Percentiles rank a stretch among this genome's conserved stretches.
Evolutionary conservation across 371 early-diverging fungal genomes (phyloP).

Genomic region (Smittium culicis): DNA sequence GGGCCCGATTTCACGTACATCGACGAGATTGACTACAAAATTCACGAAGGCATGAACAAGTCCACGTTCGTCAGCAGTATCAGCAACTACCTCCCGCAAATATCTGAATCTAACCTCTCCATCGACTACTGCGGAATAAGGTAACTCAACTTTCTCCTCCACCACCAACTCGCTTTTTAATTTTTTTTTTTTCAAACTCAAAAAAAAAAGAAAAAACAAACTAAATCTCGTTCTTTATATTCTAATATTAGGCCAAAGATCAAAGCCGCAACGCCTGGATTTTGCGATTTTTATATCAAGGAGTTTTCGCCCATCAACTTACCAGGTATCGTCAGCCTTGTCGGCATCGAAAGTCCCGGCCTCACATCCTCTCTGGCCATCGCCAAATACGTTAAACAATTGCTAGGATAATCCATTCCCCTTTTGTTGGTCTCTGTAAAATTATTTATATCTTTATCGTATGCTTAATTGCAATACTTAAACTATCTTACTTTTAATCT

Average conservation of each 20-base stretch:
- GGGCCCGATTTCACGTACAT: slow-evolving; percentile 67
- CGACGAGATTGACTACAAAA: slow-evolving; percentile 40
- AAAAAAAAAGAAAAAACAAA: neutral
- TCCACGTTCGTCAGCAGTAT: slow-evolving; percentile 41
- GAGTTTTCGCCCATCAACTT: slow-evolving; percentile 36
- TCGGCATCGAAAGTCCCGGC: slow-evolving; percentile 85
- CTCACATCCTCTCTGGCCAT: slow-evolving; percentile 75
- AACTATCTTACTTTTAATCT: too few species aligned
- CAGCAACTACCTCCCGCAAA: slow-evolving; percentile 42
- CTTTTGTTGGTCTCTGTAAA: too few species aligned
- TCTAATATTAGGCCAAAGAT: slow-evolving; percentile 54
- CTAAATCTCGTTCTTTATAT: neutral
- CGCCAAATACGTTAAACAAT: slow-evolving; percentile 45
- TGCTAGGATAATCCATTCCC: slow-evolving; percentile 13
- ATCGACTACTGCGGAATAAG: slow-evolving; percentile 66
- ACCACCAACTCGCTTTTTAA: neutral
- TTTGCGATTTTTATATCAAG: slow-evolving; percentile 63
- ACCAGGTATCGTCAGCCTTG: slow-evolving; percentile 50
- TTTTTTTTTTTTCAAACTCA: slow-evolving; percentile 1
- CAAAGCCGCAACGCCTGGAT: slow-evolving; percentile 50
- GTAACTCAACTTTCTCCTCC: slow-evolving; percentile 29
- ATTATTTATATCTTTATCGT: too few species aligned
- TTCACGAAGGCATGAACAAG: slow-evolving; percentile 30
- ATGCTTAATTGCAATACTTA: too few species aligned
- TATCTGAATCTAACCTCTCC: slow-evolving; percentile 40